Conservation (phyloP, 73 alveolate genomes). For the Durusdinium trenchii region DNA sequence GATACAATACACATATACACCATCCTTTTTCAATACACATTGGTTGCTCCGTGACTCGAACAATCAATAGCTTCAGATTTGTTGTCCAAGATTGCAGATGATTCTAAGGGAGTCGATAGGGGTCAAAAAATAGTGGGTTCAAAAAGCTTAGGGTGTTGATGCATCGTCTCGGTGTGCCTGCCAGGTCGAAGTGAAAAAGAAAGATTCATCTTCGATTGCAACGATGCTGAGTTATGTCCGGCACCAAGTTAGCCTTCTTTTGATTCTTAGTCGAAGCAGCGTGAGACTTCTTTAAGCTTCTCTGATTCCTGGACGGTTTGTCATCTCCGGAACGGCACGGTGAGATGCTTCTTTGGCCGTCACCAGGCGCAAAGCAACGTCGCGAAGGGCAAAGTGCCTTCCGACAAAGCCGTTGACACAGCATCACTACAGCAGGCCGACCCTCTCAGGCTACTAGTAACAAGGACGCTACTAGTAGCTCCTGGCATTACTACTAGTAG, state of each 20-base stretch:
- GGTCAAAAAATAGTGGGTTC: too few relatives aligned
- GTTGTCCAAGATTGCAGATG: too few relatives aligned
- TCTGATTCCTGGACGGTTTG: background rate
- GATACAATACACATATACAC: too few relatives aligned
- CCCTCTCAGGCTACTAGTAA: too few relatives aligned
- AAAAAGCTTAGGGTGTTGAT: background rate
- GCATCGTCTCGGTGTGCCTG: background rate
- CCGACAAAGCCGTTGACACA: slow-evolving; percentile 72
- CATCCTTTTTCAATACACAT: too few relatives aligned
- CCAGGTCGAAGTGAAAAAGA: slow-evolving; percentile 51
- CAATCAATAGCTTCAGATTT: too few relatives aligned
- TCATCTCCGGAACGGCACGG: background rate
- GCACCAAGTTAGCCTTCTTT: background rate
- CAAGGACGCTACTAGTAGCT: too few relatives aligned
- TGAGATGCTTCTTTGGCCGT: background rate
- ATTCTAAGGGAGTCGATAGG: too few relatives aligned
- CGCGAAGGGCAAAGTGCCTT: slow-evolving; percentile 88
- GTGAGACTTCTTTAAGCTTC: background rate
- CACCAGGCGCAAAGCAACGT: slow-evolving; percentile 64
- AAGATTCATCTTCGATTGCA: slow-evolving; percentile 79
- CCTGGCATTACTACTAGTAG: too few relatives aligned
- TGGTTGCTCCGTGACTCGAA: too few relatives aligned
- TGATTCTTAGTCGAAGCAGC: background rate
- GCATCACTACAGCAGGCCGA: slow-evolving; percentile 88
- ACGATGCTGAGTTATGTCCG: slow-evolving; percentile 66